Conservation (phyloP, 805 yeast species). For the Myxozyma nipponensis region DNA sequence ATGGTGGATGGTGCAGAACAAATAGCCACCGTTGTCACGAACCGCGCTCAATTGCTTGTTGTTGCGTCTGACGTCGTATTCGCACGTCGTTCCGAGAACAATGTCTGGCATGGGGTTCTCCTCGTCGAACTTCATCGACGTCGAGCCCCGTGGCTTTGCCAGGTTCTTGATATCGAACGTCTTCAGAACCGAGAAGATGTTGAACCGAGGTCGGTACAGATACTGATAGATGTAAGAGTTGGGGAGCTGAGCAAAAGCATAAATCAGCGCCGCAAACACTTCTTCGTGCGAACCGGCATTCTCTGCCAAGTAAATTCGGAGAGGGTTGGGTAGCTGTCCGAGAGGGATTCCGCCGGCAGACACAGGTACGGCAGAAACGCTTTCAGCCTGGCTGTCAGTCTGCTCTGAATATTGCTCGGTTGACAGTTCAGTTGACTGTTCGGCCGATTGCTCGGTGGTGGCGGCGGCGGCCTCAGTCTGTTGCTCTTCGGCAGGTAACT, state of each 20-base stretch:
- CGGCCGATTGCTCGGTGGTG: not conserved
- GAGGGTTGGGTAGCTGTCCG: constrained; percentile 22
- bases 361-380: not conserved
- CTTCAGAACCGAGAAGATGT: constrained; percentile 21
- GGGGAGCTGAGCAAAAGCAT: constrained; percentile 27
- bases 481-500: constrained; percentile 1
- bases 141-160: constrained; percentile 19
- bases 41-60: constrained; percentile 12
- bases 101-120: constrained; percentile 24
- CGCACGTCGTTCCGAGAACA: constrained; percentile 26
- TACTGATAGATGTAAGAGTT: constrained; percentile 22
- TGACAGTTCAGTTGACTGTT: not conserved
- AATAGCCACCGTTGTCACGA: constrained; percentile 19
- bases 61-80: constrained; percentile 18
- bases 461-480: not conserved
- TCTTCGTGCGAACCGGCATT: constrained; percentile 27
- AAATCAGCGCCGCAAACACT: constrained; percentile 26
- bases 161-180: constrained; percentile 17
- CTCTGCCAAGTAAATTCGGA: constrained; percentile 21
- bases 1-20: constrained; percentile 27
- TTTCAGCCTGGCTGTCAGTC: not conserved
- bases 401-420: not conserved
- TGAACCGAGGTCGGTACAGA: constrained; percentile 21
- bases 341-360: constrained; percentile 3
- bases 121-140: constrained; percentile 20